phyloP scores from a whole-genome alignment of 2,329 filamentous ascomycete genomes.

The Exophiala xenobiotica region DNA sequence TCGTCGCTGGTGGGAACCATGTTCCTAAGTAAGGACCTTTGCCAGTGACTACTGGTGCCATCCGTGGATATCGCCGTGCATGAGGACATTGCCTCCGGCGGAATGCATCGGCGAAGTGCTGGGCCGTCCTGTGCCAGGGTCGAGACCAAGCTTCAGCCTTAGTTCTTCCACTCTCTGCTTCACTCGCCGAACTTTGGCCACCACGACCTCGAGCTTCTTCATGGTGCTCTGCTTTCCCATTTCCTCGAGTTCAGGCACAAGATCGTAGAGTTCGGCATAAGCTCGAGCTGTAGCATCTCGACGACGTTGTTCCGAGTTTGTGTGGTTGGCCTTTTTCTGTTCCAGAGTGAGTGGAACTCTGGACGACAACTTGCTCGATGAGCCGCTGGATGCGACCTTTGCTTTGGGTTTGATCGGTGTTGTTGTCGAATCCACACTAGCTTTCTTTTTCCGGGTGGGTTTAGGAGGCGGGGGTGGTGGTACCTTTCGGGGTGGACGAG shows the following conservation, averaged over 20 bases:
- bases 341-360: constrained; percentile 27
- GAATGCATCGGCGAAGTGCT: constrained; percentile 1
- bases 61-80: constrained; percentile 11
- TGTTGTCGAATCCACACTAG: constrained; percentile 6
- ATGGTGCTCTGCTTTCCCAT: constrained; percentile 31
- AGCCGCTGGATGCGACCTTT: constrained; percentile 12
- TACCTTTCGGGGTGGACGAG: constrained; percentile 13
- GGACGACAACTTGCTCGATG: neutral
- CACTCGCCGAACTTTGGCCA: constrained; percentile 24
- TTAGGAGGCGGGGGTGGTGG: constrained; percentile 13
- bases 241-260: constrained; percentile 29
- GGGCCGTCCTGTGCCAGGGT: constrained; percentile 14
- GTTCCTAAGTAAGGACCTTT: no score
- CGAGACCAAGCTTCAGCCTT: constrained; percentile 19
- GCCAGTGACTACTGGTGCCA: constrained; percentile 8
- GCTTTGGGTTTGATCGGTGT: constrained; percentile 7
- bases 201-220: constrained; percentile 31
- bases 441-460: constrained; percentile 16
- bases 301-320: constrained; percentile 30
- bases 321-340: constrained; percentile 32
- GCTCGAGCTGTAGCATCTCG: constrained; percentile 29
- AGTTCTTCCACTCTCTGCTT: constrained; percentile 24
- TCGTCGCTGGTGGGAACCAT: no score
- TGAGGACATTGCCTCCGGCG: neutral
- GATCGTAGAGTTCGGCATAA: constrained; percentile 30